These are phyloP conservation scores for Trametes cubensis DNA, from an alignment of 768 basidiomycete species.

Conservation along the genomic window DNA sequence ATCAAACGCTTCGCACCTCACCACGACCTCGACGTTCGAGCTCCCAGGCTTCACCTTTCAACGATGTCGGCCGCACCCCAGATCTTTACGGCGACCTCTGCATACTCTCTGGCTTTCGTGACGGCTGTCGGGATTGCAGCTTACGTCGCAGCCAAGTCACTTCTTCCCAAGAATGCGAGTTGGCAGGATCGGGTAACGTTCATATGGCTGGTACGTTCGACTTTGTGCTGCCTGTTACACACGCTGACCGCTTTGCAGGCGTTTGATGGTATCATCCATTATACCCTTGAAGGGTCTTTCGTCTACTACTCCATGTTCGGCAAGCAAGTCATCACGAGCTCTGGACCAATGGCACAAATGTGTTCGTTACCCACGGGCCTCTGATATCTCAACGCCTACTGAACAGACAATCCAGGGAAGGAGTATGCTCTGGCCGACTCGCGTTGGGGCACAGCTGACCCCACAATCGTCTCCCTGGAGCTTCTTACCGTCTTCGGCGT, in stretches of 20 bases:
- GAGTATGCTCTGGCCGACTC: constrained; percentile 82
- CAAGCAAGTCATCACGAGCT: constrained; percentile 66
- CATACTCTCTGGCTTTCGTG: constrained; percentile 65
- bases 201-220: constrained; percentile 69
- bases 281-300: constrained; percentile 79
- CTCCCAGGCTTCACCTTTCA: neutral
- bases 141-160: constrained; percentile 50
- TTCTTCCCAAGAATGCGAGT: constrained; percentile 64
- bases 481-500: constrained; percentile 80
- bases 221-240: neutral
- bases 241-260: constrained; percentile 45
- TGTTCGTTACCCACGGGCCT: constrained; percentile 49
- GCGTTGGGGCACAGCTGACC: constrained; percentile 80
- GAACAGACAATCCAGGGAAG: constrained; percentile 52
- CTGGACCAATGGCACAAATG: constrained; percentile 70
- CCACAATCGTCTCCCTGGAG: constrained; percentile 81
- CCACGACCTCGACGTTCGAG: neutral
- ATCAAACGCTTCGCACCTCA: neutral
- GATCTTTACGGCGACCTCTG: constrained; percentile 63
- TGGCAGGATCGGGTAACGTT: constrained; percentile 72
- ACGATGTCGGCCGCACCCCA: constrained; percentile 25
- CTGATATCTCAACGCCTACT: neutral
- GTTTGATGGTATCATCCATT: constrained; percentile 82
- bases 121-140: constrained; percentile 53
- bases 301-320: constrained; percentile 78